A percentile compares a stretch with the other conserved stretches of the same genome.
Evolutionary conservation across 345 rosid genomes (phyloP).

Genomic region (Pistacia vera): DNA sequence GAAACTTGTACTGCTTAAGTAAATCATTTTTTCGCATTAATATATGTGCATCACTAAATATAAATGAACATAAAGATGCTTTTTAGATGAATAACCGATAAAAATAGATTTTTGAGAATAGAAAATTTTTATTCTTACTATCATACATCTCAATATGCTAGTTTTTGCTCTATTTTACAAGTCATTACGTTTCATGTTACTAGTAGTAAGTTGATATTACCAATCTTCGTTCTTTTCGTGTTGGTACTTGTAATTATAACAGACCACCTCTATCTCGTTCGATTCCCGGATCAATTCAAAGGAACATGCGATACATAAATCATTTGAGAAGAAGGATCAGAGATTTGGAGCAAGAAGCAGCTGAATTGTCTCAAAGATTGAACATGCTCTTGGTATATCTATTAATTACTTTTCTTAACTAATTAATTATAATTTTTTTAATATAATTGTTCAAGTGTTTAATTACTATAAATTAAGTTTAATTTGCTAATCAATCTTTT

Average conservation of each 20-base stretch:
- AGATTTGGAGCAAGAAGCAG: background rate
- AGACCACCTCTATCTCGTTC: background rate
- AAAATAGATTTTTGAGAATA: no score
- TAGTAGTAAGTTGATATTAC: background rate
- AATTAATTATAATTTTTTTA: no score
- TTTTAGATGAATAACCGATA: no score
- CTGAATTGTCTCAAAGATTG: background rate
- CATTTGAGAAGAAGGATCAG: background rate
- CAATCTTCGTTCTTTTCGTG: background rate
- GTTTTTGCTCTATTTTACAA: no score
- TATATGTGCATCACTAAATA: no score
- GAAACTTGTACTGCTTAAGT: no score
- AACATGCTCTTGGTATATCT: conserved; percentile 7
- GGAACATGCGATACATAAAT: background rate
- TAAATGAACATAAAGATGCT: no score
- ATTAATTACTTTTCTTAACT: background rate
- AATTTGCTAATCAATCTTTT: no score
- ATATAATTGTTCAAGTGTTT: no score
- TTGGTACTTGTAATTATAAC: background rate
- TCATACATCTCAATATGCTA: background rate
- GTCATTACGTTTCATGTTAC: background rate
- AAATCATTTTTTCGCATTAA: no score
- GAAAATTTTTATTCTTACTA: no score
- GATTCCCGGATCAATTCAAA: background rate
- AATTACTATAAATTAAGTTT: no score